Percentiles rank a stretch among this genome's conserved stretches.
Evolutionary conservation across 345 rosid genomes (phyloP).

Genomic region (Isatis tinctoria): DNA sequence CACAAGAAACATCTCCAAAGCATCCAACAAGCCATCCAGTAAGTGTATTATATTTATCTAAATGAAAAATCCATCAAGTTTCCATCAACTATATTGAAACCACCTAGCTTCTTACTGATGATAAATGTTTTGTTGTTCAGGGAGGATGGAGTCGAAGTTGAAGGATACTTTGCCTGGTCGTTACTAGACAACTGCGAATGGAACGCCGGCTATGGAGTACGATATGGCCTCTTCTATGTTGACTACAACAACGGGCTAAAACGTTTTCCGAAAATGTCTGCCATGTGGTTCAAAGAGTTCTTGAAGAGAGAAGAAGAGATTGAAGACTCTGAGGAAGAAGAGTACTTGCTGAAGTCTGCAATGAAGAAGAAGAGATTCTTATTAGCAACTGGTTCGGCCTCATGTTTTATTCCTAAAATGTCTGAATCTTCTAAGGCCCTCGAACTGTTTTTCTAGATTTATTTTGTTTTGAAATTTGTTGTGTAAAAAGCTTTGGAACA

Average conservation of each 20-base stretch:
- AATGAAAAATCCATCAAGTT: background rate
- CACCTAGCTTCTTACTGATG: background rate
- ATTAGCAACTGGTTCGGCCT: conserved; percentile 25
- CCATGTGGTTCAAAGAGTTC: conserved; percentile 59
- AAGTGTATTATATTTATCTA: background rate
- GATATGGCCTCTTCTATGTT: conserved; percentile 49
- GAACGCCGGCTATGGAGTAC: conserved; percentile 45
- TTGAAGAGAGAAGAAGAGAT: conserved; percentile 37
- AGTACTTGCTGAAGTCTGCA: conserved; percentile 18
- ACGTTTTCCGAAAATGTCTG: conserved; percentile 58
- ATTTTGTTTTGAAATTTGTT: background rate
- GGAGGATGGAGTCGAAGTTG: conserved; percentile 49
- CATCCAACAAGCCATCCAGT: conserved; percentile 34
- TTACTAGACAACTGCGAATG: conserved; percentile 68
- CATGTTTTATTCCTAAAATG: conserved; percentile 30
- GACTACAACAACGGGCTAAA: conserved; percentile 49
- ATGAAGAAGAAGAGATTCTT: conserved; percentile 28
- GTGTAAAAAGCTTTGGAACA: conserved; percentile 8
- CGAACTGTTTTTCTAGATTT: no score
- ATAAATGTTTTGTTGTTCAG: conserved; percentile 6
- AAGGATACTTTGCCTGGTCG: conserved; percentile 58
- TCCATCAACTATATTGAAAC: background rate
- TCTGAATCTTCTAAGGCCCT: no score
- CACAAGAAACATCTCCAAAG: conserved; percentile 39
- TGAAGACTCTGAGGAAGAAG: conserved; percentile 26